Evolutionary conservation across 805 yeast genomes (phyloP).

Genomic region (Wickerhamiella lipophila): DNA sequence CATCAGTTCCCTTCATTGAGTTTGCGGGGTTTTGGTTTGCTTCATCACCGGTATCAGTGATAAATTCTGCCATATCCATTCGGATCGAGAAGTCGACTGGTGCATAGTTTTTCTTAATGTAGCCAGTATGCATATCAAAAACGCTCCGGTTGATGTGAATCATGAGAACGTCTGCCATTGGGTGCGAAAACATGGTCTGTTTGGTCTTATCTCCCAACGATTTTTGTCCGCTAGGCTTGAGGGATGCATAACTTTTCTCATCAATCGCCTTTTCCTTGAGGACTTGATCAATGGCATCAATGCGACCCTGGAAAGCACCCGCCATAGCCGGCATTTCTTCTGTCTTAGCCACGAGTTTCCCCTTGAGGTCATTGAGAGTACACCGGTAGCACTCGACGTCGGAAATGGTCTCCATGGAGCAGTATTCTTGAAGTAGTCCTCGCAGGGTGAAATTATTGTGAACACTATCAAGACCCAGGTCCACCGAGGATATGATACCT

Average conservation of each 20-base stretch:
- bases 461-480: slow-evolving; percentile 22
- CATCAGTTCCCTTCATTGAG: slow-evolving; percentile 39
- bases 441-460: slow-evolving; percentile 16
- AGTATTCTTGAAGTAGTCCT: slow-evolving; percentile 25
- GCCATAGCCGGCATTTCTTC: slow-evolving; percentile 8
- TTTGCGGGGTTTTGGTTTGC: slow-evolving; percentile 69
- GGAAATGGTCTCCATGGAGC: slow-evolving; percentile 67
- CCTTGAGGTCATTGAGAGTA: slow-evolving; percentile 39
- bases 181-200: slow-evolving; percentile 66
- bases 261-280: slow-evolving; percentile 55
- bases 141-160: slow-evolving; percentile 89
- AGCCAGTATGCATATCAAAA: slow-evolving; percentile 75
- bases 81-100: slow-evolving; percentile 62
- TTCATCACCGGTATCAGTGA: slow-evolving; percentile 49
- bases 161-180: slow-evolving; percentile 52
- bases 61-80: slow-evolving; percentile 55
- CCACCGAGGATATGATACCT: slow-evolving; percentile 44
- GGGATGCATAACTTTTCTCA: slow-evolving; percentile 61
- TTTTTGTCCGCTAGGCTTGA: slow-evolving; percentile 63
- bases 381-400: slow-evolving; percentile 94
- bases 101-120: slow-evolving; percentile 72
- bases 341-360: slow-evolving; percentile 21
- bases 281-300: slow-evolving; percentile 39
- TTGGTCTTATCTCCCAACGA: slow-evolving; percentile 70
- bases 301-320: slow-evolving; percentile 33